Conservation (phyloP, 805 yeast genomes). For the Candida arabinofermentans region DNA sequence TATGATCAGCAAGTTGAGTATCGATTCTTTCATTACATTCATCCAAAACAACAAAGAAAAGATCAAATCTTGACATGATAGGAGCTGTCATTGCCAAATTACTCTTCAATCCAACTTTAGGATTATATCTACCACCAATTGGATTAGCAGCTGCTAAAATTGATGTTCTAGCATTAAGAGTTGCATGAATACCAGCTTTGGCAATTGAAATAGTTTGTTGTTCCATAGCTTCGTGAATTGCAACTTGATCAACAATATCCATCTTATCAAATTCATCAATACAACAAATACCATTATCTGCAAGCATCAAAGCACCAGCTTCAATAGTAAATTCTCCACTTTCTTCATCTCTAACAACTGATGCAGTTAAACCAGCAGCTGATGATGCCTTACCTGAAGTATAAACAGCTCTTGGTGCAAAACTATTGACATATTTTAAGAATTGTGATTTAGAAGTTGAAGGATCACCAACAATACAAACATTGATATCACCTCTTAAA, state of each 20-base stretch:
- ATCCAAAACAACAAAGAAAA: slow-evolving; percentile 90
- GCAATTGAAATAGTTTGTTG: slow-evolving; percentile 98
- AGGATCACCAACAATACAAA: slow-evolving; percentile 97
- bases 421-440: slow-evolving; percentile 84
- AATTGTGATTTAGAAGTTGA: slow-evolving; percentile 96
- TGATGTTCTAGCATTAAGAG: slow-evolving; percentile 93
- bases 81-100: slow-evolving; percentile 97
- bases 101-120: slow-evolving; percentile 77
- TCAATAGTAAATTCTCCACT: slow-evolving; percentile 96
- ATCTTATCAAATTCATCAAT: slow-evolving; percentile 98
- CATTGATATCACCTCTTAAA: slow-evolving; percentile 93
- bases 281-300: slow-evolving; percentile 97
- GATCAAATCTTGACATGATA: slow-evolving; percentile 95
- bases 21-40: slow-evolving; percentile 92
- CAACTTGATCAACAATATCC: slow-evolving; percentile 95
- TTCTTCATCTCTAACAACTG: slow-evolving; percentile 95
- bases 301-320: slow-evolving; percentile 98
- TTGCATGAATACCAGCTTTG: slow-evolving; percentile 98
- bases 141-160: slow-evolving; percentile 99
- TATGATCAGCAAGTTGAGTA: slow-evolving; percentile 85
- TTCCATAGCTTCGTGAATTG: slow-evolving; percentile 99
- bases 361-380: slow-evolving; percentile 98
- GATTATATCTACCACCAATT: slow-evolving; percentile 91
- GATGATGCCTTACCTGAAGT: slow-evolving; percentile 98
- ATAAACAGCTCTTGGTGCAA: slow-evolving; percentile 91